Evolutionary conservation across 495 filamentous ascomycete species (phyloP), one percentile per base, ranked within the genome.

Genomic region (Penicillium ochrochloron): DNA sequence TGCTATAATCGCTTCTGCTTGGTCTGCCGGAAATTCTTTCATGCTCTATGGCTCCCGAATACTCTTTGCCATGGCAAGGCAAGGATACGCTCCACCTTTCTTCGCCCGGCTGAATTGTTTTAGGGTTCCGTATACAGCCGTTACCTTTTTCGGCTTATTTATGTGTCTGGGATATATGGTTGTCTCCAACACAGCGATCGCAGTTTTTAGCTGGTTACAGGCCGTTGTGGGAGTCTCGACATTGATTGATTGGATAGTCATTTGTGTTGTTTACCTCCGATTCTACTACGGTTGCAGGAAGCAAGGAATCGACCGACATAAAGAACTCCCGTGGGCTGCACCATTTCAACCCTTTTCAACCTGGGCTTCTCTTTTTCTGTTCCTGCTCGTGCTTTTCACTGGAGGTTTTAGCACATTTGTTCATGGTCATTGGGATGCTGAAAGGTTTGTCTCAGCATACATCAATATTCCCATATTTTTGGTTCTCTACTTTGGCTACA

Each of bases 121-220:
- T 71, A 85, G 86, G 35, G 83, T 87, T 15, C 86, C 87, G 1
- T 87, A 84, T 60, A 75, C 80, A 42, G 83, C 87, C 1, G 64
- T 80, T 15, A 63, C 83, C 21, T 82, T 85, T 41, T 74, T 79
- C 6, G 75, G 59, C 1, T 66, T 73, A 5, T 85, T 86, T 69
- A 82, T 84, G 75, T 75, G 79, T 19, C 74, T 89, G 2, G 82
- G 82, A 34, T 89, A 86, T 61, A 82, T 88, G 75, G 83, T 76
- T 51, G 69, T 87, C 1, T 81, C 78, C 14, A 75, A 74, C 9
- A 76, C 75, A n/a, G 84, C 84, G 6, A 72, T 83, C 31, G 83
- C 78, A 0, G 86, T 85, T 5, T 88, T 89, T 67, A 80, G 69
- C 58, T 89, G 85, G 85, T 70, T 89, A 14, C 80, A 86, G 10